These are phyloP conservation scores for Umbelopsis sp. DNA, from an alignment of 192 early-diverging fungal genomes.

Conservation along the genomic window DNA sequence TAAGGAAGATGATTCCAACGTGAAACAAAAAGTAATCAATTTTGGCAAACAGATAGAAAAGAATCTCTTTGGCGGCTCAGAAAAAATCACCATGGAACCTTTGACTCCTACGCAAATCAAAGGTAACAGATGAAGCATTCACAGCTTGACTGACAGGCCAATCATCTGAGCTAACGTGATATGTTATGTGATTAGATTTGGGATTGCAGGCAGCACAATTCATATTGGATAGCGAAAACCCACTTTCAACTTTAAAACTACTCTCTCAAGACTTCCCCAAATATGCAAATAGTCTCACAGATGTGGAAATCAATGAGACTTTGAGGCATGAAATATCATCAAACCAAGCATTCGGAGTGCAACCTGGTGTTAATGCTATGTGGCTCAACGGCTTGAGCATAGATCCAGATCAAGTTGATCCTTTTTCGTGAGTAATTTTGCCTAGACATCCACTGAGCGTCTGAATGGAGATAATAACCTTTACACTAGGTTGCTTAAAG, in stretches of 20 bases:
- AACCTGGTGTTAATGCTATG: constrained; percentile 42
- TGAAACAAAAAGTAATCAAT: constrained; percentile 19
- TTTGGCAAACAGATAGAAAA: constrained; percentile 33
- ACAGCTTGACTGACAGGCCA: not conserved
- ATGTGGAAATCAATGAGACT: constrained; percentile 51
- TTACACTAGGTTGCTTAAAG: constrained; percentile 53
- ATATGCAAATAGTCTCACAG: constrained; percentile 75
- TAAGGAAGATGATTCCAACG: constrained; percentile 21
- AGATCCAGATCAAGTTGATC: constrained; percentile 56
- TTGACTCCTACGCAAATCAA: constrained; percentile 54
- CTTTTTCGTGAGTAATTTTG: constrained; percentile 55
- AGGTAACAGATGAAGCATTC: constrained; percentile 33
- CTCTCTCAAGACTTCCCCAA: constrained; percentile 89
- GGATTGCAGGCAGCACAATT: constrained; percentile 76
- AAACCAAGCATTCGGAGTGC: constrained; percentile 28
- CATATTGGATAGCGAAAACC: constrained; percentile 61
- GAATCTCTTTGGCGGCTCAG: constrained; percentile 45
- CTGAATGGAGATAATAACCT: constrained; percentile 1
- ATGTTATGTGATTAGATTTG: constrained; percentile 43
- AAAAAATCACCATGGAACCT: constrained; percentile 51
- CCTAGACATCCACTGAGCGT: not conserved
- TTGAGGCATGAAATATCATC: constrained; percentile 43
- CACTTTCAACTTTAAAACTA: constrained; percentile 65
- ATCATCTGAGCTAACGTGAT: not conserved
- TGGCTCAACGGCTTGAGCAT: constrained; percentile 72